Base-by-base conservation (phyloP, 768 basidiomycete species). In the Chalciporus chontae region DNA sequence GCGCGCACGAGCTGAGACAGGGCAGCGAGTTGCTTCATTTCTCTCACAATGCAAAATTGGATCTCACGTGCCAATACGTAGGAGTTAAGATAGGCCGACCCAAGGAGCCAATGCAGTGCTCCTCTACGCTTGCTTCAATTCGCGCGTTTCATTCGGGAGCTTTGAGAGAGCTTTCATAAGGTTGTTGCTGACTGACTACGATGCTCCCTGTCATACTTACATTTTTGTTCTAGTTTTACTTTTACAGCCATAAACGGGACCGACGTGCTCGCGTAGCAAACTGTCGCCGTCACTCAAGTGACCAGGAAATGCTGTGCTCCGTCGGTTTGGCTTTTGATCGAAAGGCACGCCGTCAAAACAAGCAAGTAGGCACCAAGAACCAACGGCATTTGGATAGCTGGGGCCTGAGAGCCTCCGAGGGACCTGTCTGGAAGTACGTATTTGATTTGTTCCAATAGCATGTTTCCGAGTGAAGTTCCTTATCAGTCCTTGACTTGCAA, bases 241-340 rank as follows among this genome's bases (percentile, higher is more conserved):
- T n/a, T n/a, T n/a, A n/a, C n/a, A n/a, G n/a, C n/a, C n/a, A n/a
- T 41, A 6, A 23, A 26, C 31, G 43, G 44, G 40, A 53, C 44
- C 15, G 36, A 18, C 15, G 29, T 21, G 17, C 32, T 52, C n/a
- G 32, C 32, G 15, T 34, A 15, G 32, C 32, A 7, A 34, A n/a
- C 13, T 31, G 32, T 34, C 32, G 34, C 38, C 44, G 46, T 48
- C 48, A 4, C 34, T 40, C 47, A 49, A 40, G 47, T 51, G 38
- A 47, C 47, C 29, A 34, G 32, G 31, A n/a, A 43, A 48, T 59
- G 45, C 54, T 57, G 51, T 61, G 48, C 41, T 47, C 59, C 50
- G 51, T 55, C 53, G 53, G 45, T 44, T 47, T 32, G 39, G 17
- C 36, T 23, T 32, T 36, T 52, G 45, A 45, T 48, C 43, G 13